Conservation (phyloP, 306 rosid species). For the Coriaria nepalensis region DNA sequence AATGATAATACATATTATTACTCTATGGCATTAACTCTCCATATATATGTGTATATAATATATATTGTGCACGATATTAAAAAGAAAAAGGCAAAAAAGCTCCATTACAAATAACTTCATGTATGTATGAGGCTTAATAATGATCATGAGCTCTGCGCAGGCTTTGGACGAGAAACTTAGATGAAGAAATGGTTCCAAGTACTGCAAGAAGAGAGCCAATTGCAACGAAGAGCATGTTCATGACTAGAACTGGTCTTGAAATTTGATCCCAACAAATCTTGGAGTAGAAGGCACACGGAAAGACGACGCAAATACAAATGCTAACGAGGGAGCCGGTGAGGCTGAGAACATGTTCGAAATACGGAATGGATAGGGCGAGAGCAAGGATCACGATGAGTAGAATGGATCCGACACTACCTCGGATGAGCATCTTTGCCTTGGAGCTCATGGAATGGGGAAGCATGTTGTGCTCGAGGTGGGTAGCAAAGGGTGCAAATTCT, state of each 20-base stretch:
- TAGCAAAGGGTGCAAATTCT: constrained; percentile 56
- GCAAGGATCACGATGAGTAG: constrained; percentile 37
- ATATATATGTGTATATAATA: no score
- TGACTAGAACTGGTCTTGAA: constrained; percentile 19
- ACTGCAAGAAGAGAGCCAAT: constrained; percentile 40
- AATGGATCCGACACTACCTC: constrained; percentile 36
- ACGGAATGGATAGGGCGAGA: constrained; percentile 52
- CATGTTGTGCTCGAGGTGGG: constrained; percentile 36
- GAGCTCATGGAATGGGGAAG: constrained; percentile 37
- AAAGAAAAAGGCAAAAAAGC: no score
- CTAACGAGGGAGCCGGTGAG: constrained; percentile 71
- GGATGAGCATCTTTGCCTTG: constrained; percentile 22
- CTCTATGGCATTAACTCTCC: no score
- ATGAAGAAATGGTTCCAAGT: constrained; percentile 51
- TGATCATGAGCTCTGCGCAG: constrained; percentile 14
- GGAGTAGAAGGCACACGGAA: constrained; percentile 47
- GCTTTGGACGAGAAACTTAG: constrained; percentile 20
- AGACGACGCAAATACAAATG: constrained; percentile 23
- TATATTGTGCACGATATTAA: no score
- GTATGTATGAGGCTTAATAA: no score
- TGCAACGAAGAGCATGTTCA: constrained; percentile 27
- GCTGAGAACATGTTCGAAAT: constrained; percentile 48
- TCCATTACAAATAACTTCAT: no score
- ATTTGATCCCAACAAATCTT: constrained; percentile 53
- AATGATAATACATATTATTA: no score